These are phyloP conservation scores for Theobroma grandiflorum DNA, from an alignment of 441 rosid genomes.

Conservation along the genomic window DNA sequence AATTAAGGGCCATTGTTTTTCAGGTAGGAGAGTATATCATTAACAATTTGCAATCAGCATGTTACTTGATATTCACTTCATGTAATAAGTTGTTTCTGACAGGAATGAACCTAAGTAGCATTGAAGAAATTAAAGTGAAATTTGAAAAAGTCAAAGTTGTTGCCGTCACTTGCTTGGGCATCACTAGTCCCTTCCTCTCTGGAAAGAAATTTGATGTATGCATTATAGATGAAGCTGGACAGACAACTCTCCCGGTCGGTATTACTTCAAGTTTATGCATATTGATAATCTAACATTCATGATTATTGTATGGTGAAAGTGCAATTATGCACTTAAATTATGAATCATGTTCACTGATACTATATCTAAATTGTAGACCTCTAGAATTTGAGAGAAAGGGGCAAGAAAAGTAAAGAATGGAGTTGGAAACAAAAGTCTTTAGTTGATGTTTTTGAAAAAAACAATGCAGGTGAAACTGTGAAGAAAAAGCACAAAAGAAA, in stretches of 20 bases:
- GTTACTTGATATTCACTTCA: conserved; percentile 27
- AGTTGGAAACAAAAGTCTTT: conserved; percentile 14
- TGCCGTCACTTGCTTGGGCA: conserved; percentile 93
- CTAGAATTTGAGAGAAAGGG: background rate
- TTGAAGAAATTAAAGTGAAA: conserved; percentile 74
- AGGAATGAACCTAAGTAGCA: conserved; percentile 65
- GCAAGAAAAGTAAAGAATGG: background rate
- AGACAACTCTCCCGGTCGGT: conserved; percentile 91
- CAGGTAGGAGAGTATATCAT: conserved; percentile 57
- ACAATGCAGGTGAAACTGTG: background rate
- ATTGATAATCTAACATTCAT: background rate
- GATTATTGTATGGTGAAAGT: conserved; percentile 14
- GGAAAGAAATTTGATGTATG: conserved; percentile 91
- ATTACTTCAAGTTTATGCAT: conserved; percentile 31
- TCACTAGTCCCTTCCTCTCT: conserved; percentile 85
- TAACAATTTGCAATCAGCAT: conserved; percentile 22
- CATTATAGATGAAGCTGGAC: conserved; percentile 99
- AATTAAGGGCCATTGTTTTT: conserved; percentile 75
- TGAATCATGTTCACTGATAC: conserved; percentile 16
- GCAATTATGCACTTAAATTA: conserved; percentile 12
- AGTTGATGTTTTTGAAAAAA: background rate
- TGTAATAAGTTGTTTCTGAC: conserved; percentile 43
- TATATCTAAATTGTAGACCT: conserved; percentile 9
- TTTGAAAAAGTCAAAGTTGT: conserved; percentile 89
- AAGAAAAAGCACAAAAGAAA: background rate